Conservation (phyloP, 2,329 filamentous ascomycete species). For the Fusarium buxicola region DNA sequence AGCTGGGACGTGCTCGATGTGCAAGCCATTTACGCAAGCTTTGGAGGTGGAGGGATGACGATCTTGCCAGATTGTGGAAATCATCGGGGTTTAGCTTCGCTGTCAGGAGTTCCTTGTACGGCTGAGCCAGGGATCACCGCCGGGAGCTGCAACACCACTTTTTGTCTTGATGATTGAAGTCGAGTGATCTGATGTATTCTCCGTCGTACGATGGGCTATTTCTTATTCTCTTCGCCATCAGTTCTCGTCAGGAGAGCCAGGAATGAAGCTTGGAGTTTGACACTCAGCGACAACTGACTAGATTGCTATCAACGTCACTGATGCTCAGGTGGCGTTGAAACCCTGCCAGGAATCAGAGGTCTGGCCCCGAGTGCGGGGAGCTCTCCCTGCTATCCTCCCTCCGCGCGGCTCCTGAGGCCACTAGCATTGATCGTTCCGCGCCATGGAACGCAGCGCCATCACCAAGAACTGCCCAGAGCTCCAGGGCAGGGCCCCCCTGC, state of each 20-base stretch:
- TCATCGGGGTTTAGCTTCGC: constrained; percentile 16
- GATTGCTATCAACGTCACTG: constrained; percentile 16
- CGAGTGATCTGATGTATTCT: constrained; percentile 2
- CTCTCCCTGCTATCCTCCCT: constrained; percentile 18
- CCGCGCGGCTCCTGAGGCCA: constrained; percentile 31
- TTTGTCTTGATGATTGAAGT: neutral
- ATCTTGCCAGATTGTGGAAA: constrained; percentile 20
- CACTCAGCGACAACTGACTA: neutral
- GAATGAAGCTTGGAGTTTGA: neutral
- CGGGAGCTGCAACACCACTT: neutral
- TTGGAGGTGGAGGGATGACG: constrained; percentile 17
- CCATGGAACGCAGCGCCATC: constrained; percentile 17
- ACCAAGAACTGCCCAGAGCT: constrained; percentile 2
- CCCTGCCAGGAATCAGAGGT: constrained; percentile 8
- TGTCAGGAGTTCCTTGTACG: constrained; percentile 27
- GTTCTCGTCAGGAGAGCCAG: neutral
- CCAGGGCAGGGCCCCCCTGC: constrained; percentile 10
- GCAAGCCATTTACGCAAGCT: constrained; percentile 46
- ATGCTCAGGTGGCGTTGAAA: constrained; percentile 17
- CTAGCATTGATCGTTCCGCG: constrained; percentile 32
- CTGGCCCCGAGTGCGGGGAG: constrained; percentile 21
- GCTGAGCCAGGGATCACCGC: constrained; percentile 11
- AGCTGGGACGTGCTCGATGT: constrained; percentile 16
- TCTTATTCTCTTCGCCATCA: neutral
- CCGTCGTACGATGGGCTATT: neutral